phyloP scores from a whole-genome alignment of 805 yeast genomes.

The Blastobotrys parvus region DNA sequence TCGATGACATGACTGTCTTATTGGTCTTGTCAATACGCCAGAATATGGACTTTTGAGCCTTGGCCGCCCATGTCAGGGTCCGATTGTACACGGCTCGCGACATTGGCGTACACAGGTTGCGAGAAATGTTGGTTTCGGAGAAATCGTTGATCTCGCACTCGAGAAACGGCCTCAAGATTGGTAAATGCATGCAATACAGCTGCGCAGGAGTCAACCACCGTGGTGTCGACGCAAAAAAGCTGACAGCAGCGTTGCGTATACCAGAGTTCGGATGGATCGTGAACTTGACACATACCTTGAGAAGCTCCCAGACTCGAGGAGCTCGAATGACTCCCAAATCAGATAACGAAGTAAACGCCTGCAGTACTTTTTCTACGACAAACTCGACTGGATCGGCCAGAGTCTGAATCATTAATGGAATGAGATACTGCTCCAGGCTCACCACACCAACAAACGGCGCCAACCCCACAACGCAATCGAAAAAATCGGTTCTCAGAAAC shows the following conservation, averaged over 20 bases:
- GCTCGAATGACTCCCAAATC: slow-evolving; percentile 48
- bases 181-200: slow-evolving; percentile 72
- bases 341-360: slow-evolving; percentile 46
- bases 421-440: slow-evolving; percentile 76
- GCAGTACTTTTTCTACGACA: slow-evolving; percentile 63
- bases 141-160: slow-evolving; percentile 68
- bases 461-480: slow-evolving; percentile 61
- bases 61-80: slow-evolving; percentile 62
- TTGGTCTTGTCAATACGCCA: slow-evolving; percentile 45
- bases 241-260: slow-evolving; percentile 63
- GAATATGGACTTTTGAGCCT: slow-evolving; percentile 60
- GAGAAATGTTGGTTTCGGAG: slow-evolving; percentile 55
- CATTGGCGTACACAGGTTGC: slow-evolving; percentile 60
- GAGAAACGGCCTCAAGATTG: slow-evolving; percentile 67
- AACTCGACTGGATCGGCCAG: slow-evolving; percentile 76
- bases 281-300: slow-evolving; percentile 44
- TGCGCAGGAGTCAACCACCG: slow-evolving; percentile 66
- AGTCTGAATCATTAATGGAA: slow-evolving; percentile 80
- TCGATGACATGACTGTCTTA: background rate
- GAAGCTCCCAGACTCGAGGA: slow-evolving; percentile 44
- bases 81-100: slow-evolving; percentile 56
- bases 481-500: slow-evolving; percentile 59
- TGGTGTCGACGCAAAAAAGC: slow-evolving; percentile 54
- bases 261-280: slow-evolving; percentile 81
- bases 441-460: slow-evolving; percentile 76